These are phyloP conservation scores for Plasmodium reichenowi DNA, from an alignment of 169 alveolate genomes.

Conservation along the genomic window DNA sequence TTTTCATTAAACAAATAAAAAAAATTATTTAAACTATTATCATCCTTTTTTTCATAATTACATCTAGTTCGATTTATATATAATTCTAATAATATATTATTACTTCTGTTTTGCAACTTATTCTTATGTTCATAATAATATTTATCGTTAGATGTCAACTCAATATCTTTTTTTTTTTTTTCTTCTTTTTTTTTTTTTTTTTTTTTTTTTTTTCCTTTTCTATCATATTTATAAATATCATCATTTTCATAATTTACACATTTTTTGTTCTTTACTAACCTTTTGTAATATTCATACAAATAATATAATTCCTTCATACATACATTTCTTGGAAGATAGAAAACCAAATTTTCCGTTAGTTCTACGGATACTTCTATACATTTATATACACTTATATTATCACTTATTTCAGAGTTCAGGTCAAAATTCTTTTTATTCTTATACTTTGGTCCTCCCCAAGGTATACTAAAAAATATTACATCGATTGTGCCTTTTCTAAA, in stretches of 20 bases:
- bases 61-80: conserved; percentile 49
- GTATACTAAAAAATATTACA: conserved; percentile 48
- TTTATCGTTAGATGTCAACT: too few relatives aligned
- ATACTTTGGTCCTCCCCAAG: conserved; percentile 71
- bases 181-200: neutral
- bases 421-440: conserved; percentile 36
- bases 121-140: too few relatives aligned
- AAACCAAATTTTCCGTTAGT: conserved; percentile 43
- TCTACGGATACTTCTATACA: conserved; percentile 35
- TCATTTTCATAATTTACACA: too few relatives aligned
- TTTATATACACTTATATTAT: conserved; percentile 24
- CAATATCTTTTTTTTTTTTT: neutral
- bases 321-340: conserved; percentile 63
- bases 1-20: conserved; percentile 43
- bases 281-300: conserved; percentile 10
- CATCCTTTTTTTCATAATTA: neutral
- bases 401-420: neutral
- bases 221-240: neutral
- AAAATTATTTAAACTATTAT: conserved; percentile 31
- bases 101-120: neutral
- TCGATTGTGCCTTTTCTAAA: conserved; percentile 48
- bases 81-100: conserved; percentile 38
- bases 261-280: neutral
- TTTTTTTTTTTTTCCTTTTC: neutral
- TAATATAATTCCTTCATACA: conserved; percentile 36